Conservation (phyloP, 768 basidiomycete species). For the Amanita brunnescens region DNA sequence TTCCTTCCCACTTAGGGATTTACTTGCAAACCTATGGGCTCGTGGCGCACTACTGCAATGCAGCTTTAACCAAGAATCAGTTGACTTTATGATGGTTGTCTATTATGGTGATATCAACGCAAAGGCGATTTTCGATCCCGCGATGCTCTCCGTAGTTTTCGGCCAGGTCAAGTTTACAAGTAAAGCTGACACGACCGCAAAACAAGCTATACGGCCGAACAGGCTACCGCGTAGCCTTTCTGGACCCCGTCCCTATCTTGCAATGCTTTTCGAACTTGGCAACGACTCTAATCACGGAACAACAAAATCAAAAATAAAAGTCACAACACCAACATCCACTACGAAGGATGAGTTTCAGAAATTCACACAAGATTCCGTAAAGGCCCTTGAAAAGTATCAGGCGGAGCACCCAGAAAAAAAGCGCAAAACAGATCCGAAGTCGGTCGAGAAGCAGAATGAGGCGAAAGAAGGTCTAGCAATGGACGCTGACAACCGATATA, state of each 20-base stretch:
- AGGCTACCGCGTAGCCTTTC: not conserved
- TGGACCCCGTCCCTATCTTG: no score
- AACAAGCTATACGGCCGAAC: not conserved
- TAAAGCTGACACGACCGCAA: no score
- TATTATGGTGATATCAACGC: not conserved
- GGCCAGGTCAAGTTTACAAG: no score
- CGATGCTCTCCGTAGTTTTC: not conserved
- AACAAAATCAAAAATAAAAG: no score
- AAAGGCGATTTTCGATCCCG: not conserved
- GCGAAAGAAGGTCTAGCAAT: no score
- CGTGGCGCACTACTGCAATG: not conserved
- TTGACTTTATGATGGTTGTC: not conserved
- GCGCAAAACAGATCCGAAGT: not conserved
- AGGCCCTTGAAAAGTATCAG: not conserved
- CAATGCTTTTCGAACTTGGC: not conserved
- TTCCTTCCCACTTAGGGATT: not conserved
- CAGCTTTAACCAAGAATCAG: not conserved
- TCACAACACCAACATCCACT: no score
- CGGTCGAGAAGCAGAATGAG: not conserved
- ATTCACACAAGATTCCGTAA: not conserved
- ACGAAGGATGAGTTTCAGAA: no score
- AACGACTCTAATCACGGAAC: not conserved
- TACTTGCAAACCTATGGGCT: constrained; percentile 2
- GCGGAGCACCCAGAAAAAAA: not conserved
- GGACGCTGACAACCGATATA: not conserved